phyloP scores from a whole-genome alignment of 2,329 filamentous ascomycete species.

The Rutstroemia sydowiana region DNA sequence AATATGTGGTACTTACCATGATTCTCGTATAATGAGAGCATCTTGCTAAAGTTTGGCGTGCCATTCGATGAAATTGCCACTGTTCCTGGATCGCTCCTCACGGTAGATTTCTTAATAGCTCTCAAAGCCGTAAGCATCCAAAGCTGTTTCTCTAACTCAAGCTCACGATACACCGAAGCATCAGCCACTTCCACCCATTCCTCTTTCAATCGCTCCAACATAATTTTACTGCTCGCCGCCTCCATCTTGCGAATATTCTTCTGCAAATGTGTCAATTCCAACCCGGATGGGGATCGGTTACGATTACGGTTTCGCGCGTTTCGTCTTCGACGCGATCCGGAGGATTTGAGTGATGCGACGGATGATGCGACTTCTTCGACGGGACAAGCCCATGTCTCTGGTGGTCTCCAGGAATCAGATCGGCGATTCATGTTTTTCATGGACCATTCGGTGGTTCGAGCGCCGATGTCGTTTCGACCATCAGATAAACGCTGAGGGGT shows the following conservation, averaged over 20 bases:
- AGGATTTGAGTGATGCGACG: slow-evolving; percentile 3
- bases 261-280: slow-evolving; percentile 36
- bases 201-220: slow-evolving; percentile 49
- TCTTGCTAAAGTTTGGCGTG: slow-evolving; percentile 11
- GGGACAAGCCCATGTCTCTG: slow-evolving; percentile 18
- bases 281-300: slow-evolving; percentile 6
- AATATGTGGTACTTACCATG: slow-evolving; percentile 18
- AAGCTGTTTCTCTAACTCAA: slow-evolving; percentile 49
- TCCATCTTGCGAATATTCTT: slow-evolving; percentile 50
- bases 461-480: slow-evolving; percentile 2
- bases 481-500: not conserved
- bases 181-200: slow-evolving; percentile 40
- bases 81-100: not conserved
- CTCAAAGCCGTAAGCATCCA: slow-evolving; percentile 56
- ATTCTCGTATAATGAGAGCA: slow-evolving; percentile 28
- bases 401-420: slow-evolving; percentile 20
- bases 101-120: slow-evolving; percentile 3
- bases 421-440: slow-evolving; percentile 9
- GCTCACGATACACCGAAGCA: slow-evolving; percentile 41
- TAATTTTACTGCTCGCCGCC: slow-evolving; percentile 41
- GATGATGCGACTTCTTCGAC: slow-evolving; percentile 1
- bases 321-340: slow-evolving; percentile 1
- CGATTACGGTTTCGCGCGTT: slow-evolving; percentile 2
- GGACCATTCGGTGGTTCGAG: slow-evolving; percentile 10
- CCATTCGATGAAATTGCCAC: not conserved